phyloP scores from a whole-genome alignment of 1,284 basidiomycete genomes.

The Cryptococcus sp. region DNA sequence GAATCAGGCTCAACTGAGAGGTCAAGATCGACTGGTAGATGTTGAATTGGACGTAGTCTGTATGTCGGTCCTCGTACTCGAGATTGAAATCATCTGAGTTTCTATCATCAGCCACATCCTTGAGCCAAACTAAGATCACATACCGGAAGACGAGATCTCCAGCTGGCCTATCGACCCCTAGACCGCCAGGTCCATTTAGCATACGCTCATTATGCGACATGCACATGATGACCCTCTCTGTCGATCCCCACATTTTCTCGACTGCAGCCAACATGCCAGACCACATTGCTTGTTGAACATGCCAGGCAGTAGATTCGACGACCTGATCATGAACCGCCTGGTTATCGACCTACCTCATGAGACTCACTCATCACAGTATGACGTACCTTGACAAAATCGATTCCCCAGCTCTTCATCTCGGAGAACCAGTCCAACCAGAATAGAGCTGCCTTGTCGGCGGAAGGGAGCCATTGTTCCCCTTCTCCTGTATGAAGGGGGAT shows the following conservation, averaged over 20 bases:
- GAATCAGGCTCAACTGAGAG: constrained; percentile 23
- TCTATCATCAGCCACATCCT: constrained; percentile 3
- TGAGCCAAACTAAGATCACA: not conserved
- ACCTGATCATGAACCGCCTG: constrained; percentile 20
- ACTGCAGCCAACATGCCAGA: constrained; percentile 17
- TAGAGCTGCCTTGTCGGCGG: constrained; percentile 16
- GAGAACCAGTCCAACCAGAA: constrained; percentile 39
- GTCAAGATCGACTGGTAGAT: constrained; percentile 24
- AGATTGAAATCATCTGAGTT: constrained; percentile 37
- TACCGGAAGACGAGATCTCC: constrained; percentile 27
- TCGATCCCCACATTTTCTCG: constrained; percentile 17
- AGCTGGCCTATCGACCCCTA: constrained; percentile 14
- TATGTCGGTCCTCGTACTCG: constrained; percentile 16
- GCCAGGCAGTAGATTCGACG: constrained; percentile 4
- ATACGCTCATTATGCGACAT: constrained; percentile 33
- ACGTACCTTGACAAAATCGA: constrained; percentile 35
- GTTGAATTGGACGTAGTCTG: constrained; percentile 28
- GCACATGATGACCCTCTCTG: constrained; percentile 27
- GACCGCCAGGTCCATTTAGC: constrained; percentile 24
- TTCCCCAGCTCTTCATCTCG: constrained; percentile 19
- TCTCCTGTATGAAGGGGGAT: constrained; percentile 3
- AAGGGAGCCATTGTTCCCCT: constrained; percentile 18
- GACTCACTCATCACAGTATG: not conserved
- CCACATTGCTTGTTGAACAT: constrained; percentile 19
- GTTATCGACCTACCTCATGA: constrained; percentile 24